These are phyloP conservation scores for Mycosphaerella arachidis DNA, from an alignment of 2,329 filamentous ascomycete species.

Conservation along the genomic window DNA sequence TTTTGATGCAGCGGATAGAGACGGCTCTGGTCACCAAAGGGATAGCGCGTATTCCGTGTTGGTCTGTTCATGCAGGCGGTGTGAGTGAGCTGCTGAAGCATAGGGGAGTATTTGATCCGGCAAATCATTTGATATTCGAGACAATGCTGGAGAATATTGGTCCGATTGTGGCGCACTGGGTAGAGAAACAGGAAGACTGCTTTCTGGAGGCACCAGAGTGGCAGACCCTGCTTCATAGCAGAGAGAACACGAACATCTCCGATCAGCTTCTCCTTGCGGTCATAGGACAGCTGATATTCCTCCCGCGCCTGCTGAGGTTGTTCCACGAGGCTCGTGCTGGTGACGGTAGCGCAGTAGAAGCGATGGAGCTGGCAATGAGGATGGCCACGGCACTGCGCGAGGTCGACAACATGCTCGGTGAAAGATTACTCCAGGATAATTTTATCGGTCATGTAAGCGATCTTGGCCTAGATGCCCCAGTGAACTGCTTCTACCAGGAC, in stretches of 20 bases:
- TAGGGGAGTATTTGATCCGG: not conserved
- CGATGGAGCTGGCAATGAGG: not conserved
- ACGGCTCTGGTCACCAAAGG: not conserved
- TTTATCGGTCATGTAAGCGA: too few relatives aligned
- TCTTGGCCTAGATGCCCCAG: too few relatives aligned
- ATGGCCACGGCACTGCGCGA: not conserved
- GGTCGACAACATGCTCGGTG: not conserved
- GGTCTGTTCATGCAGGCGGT: constrained; percentile 4
- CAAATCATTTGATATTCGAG: not conserved
- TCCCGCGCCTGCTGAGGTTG: not conserved
- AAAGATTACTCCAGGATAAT: too few relatives aligned
- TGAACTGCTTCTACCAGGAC: too few relatives aligned
- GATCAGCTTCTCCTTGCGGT: not conserved
- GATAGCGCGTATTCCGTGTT: not conserved
- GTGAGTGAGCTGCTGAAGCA: not conserved
- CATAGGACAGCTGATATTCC: not conserved
- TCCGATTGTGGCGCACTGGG: not conserved
- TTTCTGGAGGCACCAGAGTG: constrained; percentile 2
- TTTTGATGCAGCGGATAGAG: not conserved
- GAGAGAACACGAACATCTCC: not conserved
- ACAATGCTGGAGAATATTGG: constrained; percentile 1
- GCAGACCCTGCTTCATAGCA: not conserved
- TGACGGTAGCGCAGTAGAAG: not conserved
- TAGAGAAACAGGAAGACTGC: not conserved
- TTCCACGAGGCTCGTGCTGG: not conserved